phyloP scores from a whole-genome alignment of 78 protist genomes.

The Thecamonas trahens region DNA sequence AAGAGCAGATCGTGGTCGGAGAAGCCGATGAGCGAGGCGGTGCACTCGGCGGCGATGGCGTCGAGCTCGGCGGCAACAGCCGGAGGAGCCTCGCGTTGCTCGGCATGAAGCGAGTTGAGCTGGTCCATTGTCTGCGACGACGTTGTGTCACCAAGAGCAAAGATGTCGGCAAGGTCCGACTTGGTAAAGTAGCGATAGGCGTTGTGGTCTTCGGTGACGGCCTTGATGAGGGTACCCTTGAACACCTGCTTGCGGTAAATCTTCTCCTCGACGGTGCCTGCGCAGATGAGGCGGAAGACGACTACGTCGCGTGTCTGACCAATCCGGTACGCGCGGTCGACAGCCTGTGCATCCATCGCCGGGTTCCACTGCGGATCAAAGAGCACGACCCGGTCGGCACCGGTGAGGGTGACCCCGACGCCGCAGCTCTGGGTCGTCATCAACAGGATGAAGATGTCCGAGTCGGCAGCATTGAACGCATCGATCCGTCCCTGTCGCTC shows the following conservation, averaged over 20 bases:
- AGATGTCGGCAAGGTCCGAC: conserved; percentile 6
- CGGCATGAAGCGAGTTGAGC: not conserved
- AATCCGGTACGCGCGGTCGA: conserved; percentile 30
- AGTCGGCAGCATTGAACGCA: conserved; percentile 9
- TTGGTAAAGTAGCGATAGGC: conserved; percentile 22
- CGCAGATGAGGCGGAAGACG: conserved; percentile 41
- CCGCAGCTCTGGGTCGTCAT: conserved; percentile 44
- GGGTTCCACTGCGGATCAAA: conserved; percentile 47
- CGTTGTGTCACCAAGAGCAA: not conserved
- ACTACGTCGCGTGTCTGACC: conserved; percentile 30
- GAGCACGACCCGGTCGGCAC: conserved; percentile 33
- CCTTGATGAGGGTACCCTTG: conserved; percentile 20
- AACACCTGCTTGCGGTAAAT: conserved; percentile 48
- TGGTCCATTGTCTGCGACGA: not conserved
- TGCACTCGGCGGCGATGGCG: not conserved
- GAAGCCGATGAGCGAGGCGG: not conserved
- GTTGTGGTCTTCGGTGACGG: not conserved
- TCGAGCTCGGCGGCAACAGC: not conserved
- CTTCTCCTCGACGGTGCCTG: conserved; percentile 52
- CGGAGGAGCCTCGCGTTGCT: too few relatives aligned
- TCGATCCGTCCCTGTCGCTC: conserved; percentile 46
- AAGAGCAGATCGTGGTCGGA: conserved; percentile 17
- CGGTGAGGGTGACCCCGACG: conserved; percentile 47
- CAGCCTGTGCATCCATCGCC: conserved; percentile 21
- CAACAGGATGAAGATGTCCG: not conserved